A percentile compares a stretch with the other conserved stretches of the same genome.
These are phyloP conservation scores for Saccharomycopsis javanensis DNA, from an alignment of 805 yeast species.

Conservation along the genomic window DNA sequence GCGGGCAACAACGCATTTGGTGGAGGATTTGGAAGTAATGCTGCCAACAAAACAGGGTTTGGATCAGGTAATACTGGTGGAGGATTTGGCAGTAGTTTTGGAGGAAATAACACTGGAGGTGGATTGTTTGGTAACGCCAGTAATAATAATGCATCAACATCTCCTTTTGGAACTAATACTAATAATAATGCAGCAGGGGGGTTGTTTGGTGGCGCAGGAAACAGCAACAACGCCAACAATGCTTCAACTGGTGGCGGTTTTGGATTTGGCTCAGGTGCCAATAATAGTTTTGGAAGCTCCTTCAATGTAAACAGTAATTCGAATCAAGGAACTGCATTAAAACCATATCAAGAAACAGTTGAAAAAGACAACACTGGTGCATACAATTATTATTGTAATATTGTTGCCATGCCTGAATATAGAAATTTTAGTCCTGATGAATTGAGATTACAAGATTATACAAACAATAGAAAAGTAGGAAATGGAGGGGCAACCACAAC, in stretches of 20 bases:
- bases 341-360: constrained; percentile 56
- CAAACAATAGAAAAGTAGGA: constrained; percentile 50
- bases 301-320: constrained; percentile 17
- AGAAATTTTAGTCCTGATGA: constrained; percentile 76
- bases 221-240: constrained; percentile 21
- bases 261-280: constrained; percentile 21
- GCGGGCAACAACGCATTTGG: background rate
- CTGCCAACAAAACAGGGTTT: constrained; percentile 20
- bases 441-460: constrained; percentile 80
- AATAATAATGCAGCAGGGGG: constrained; percentile 35
- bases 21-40: constrained; percentile 16
- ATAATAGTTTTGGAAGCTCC: constrained; percentile 21
- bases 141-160: constrained; percentile 21
- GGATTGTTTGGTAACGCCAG: constrained; percentile 34
- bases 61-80: background rate
- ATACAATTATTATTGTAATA: constrained; percentile 56
- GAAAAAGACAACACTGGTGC: constrained; percentile 63
- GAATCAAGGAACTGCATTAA: constrained; percentile 54
- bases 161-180: constrained; percentile 22
- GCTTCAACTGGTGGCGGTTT: constrained; percentile 21
- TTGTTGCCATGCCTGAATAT: constrained; percentile 87
- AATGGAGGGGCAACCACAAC: constrained; percentile 19
- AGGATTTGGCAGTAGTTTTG: background rate
- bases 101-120: constrained; percentile 22
- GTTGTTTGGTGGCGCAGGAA: constrained; percentile 1